Evolutionary conservation across 1,284 basidiomycete species (phyloP), one percentile per base, ranked within the genome.

Genomic region (Ganoderma boninense): DNA sequence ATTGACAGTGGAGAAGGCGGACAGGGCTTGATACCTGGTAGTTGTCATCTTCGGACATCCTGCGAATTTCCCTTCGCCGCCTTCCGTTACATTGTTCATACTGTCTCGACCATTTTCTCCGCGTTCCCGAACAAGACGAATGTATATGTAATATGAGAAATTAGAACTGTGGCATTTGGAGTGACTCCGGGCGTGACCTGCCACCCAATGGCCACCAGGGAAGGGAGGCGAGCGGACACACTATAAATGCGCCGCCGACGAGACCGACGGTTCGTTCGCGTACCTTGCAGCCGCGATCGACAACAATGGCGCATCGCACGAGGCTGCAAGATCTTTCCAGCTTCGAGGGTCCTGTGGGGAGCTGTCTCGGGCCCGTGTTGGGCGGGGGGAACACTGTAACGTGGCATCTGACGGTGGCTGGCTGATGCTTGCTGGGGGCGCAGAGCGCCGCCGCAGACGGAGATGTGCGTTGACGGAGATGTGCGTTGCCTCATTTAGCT

Each of bases 131-230:
- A 73, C 66, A 69, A 68, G 70, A 70, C 66, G 68, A 69, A 64
- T 38, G 38, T 38, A 69, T 73, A 70, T 71, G 71, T 69, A 66
- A 54, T 73, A 73, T 57, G 60, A 73, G 42, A 35, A 57, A 29
- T 16, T 40, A 40, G 43, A 49, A 23, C 46, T 44, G 26, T 54
- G 63, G 64, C 46, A 29, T 44, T 10, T 54, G 62, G 46, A 62
- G 66, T 64, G 65, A 46, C 38, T 32, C 57, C 29, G 35, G 16
- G 35, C 57, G 29, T 38, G 57, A 60, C 57, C 35, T 20, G 57
- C 32, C 20, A n/a, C 16, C 32, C 10, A 38, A 38, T 38, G 38
- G 38, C 38, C 38, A 6, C 38, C 38, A 38, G 10, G 38, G 6
- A 38, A 38, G 7, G 38, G 38, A 38, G 20, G 32, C 35, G 35